phyloP scores from a whole-genome alignment of 2,329 filamentous ascomycete species.

The Trichoderma gracile region DNA sequence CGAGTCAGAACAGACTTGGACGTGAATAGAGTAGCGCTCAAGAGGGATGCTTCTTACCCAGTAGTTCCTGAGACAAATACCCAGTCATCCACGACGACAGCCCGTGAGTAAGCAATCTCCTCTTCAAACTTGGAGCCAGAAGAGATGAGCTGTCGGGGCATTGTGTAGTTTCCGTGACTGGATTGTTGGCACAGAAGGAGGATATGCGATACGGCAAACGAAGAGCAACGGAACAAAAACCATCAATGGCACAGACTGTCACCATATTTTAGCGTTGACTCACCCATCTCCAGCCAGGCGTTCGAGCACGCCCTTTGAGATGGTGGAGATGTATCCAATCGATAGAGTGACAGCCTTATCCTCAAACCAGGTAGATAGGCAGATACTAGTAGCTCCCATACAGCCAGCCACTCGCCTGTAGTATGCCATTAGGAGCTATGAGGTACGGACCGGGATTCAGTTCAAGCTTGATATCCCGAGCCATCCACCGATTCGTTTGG shows the following conservation, averaged over 20 bases:
- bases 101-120: slow-evolving; percentile 57
- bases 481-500: too few species aligned
- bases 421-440: too few species aligned
- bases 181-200: not conserved
- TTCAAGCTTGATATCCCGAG: too few species aligned
- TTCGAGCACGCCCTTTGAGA: not conserved
- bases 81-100: slow-evolving; percentile 53
- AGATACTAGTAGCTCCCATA: not conserved
- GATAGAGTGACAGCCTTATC: not conserved
- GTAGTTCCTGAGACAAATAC: slow-evolving; percentile 58
- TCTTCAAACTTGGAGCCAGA: slow-evolving; percentile 55
- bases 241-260: not conserved
- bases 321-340: not conserved
- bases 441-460: too few species aligned
- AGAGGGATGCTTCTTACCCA: slow-evolving; percentile 41
- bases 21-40: not conserved
- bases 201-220: too few species aligned
- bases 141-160: slow-evolving; percentile 46
- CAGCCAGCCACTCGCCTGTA: not conserved
- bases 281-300: not conserved
- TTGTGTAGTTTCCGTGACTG: slow-evolving; percentile 24
- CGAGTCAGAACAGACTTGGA: not conserved
- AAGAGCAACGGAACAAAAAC: too few species aligned
- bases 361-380: not conserved
- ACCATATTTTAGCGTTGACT: not conserved